phyloP scores from a whole-genome alignment of 345 rosid species.

The Linum lewisii region DNA sequence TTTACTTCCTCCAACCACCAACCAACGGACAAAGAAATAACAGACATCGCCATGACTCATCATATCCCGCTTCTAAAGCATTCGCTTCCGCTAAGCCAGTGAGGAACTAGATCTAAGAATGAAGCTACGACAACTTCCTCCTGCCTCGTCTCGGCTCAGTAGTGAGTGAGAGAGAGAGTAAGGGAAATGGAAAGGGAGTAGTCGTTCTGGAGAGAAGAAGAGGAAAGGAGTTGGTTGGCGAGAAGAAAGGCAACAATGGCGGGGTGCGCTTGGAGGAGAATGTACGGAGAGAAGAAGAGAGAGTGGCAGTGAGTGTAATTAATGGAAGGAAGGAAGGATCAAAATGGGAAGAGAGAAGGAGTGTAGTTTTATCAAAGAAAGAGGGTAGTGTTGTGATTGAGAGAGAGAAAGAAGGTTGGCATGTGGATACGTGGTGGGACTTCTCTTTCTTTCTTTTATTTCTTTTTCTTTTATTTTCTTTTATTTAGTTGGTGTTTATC shows the following conservation, averaged over 20 bases:
- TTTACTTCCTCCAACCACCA: neutral
- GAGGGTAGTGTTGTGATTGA: too few species aligned
- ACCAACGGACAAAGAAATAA: neutral
- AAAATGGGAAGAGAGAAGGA: neutral
- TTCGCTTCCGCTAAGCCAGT: neutral
- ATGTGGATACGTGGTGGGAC: neutral
- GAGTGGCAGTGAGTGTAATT: conserved; percentile 14
- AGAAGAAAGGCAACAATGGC: neutral
- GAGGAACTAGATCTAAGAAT: conserved; percentile 12
- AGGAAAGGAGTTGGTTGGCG: neutral
- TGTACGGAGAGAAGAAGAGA: neutral
- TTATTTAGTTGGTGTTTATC: too few species aligned
- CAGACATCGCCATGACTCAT: neutral
- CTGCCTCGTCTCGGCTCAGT: neutral
- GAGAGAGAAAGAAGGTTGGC: neutral
- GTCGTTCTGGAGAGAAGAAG: too few species aligned
- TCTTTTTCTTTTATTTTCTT: too few species aligned
- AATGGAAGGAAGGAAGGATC: neutral
- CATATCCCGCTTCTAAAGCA: too few species aligned
- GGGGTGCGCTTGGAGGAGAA: neutral
- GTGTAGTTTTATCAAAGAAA: too few species aligned
- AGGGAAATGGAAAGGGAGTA: conserved; percentile 1
- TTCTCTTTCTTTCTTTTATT: neutral
- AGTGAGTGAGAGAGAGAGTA: neutral
- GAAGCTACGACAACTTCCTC: conserved; percentile 2